phyloP scores from a whole-genome alignment of 2,329 filamentous ascomycete genomes.

The Nemania abortiva region DNA sequence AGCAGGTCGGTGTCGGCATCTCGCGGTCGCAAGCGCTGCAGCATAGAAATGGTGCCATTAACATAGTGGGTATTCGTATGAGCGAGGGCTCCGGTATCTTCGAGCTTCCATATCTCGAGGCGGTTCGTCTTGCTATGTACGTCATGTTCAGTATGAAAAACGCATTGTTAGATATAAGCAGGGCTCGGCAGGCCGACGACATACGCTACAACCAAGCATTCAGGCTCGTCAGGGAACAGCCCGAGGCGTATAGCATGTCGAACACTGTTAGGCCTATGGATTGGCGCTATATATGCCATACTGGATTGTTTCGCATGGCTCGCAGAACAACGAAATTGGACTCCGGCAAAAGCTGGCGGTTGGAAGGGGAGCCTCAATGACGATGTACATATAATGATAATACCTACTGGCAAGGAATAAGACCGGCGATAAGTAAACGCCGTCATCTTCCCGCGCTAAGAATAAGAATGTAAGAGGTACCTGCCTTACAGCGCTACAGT shows the following conservation, averaged over 20 bases:
- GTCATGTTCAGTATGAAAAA: slow-evolving; percentile 50
- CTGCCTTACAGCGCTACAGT: no score
- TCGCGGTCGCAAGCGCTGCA: slow-evolving; percentile 82
- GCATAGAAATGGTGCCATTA: slow-evolving; percentile 88
- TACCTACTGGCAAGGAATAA: not conserved
- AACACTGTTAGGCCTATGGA: slow-evolving; percentile 91
- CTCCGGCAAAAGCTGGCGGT: slow-evolving; percentile 13
- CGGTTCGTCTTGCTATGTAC: slow-evolving; percentile 80
- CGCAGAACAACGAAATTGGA: slow-evolving; percentile 10
- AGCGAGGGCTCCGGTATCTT: slow-evolving; percentile 73
- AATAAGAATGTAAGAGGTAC: no score
- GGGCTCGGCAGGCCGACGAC: slow-evolving; percentile 52
- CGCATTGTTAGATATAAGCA: slow-evolving; percentile 5
- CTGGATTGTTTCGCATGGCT: slow-evolving; percentile 47
- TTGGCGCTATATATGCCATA: slow-evolving; percentile 96
- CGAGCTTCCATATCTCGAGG: slow-evolving; percentile 83
- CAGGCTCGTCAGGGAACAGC: slow-evolving; percentile 78
- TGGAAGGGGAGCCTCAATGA: slow-evolving; percentile 38
- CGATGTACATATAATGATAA: slow-evolving; percentile 21
- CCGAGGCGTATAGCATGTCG: slow-evolving; percentile 86
- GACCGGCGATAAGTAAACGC: slow-evolving; percentile 46
- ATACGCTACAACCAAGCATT: slow-evolving; percentile 90
- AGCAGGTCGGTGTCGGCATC: slow-evolving; percentile 83
- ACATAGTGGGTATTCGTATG: slow-evolving; percentile 72
- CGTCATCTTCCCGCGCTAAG: slow-evolving; percentile 26